phyloP scores from a whole-genome alignment of 208 protist species.

The Tritrichomonas foetus region DNA sequence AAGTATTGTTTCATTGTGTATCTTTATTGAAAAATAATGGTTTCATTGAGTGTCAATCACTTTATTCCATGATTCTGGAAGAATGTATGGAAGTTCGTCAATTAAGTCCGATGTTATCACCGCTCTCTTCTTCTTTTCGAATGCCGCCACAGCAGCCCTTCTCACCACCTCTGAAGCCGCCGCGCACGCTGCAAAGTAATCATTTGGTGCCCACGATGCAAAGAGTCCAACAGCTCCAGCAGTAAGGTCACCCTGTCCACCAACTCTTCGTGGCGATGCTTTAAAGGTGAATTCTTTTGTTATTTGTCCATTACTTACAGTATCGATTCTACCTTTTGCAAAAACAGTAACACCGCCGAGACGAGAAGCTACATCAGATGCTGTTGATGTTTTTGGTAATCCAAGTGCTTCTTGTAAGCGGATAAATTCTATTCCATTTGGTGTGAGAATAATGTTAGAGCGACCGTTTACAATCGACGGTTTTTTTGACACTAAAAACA shows the following conservation, averaged over 20 bases:
- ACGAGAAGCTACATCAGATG: not conserved
- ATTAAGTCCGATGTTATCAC: not conserved
- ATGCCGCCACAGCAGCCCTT: not conserved
- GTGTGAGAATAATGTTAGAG: conserved; percentile 47
- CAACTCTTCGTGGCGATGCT: conserved; percentile 51
- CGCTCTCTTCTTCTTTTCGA: not conserved
- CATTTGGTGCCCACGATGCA: conserved; percentile 40
- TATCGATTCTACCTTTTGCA: conserved; percentile 62
- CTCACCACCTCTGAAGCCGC: not conserved
- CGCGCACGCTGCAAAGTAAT: not conserved
- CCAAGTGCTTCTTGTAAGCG: conserved; percentile 20
- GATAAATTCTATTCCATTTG: conserved; percentile 48
- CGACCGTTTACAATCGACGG: conserved; percentile 42
- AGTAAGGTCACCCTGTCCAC: conserved; percentile 62
- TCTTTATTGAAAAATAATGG: not conserved
- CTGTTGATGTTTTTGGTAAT: not conserved
- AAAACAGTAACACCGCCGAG: conserved; percentile 57
- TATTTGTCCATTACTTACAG: conserved; percentile 56
- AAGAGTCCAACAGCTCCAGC: conserved; percentile 47
- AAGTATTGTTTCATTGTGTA: not conserved
- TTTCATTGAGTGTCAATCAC: not conserved
- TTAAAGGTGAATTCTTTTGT: not conserved
- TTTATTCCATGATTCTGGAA: not conserved
- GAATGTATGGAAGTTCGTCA: not conserved
- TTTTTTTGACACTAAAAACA: conserved; percentile 44